These are phyloP conservation scores for Pseudogymnoascus sp. DNA, from an alignment of 2,329 filamentous ascomycete species.

Conservation along the genomic window DNA sequence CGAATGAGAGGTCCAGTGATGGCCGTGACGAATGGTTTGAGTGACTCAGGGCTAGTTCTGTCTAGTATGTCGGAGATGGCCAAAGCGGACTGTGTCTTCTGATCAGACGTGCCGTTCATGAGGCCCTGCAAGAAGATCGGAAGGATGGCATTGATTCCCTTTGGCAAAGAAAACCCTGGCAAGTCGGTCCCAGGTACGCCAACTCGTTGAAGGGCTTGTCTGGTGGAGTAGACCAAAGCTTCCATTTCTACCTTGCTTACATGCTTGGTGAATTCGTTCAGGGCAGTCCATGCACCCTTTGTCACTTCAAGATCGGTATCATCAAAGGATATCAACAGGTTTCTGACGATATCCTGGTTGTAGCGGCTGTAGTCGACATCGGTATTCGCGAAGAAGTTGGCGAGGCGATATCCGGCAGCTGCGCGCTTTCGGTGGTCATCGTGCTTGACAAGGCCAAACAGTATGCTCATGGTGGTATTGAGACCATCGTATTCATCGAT, in stretches of 20 bases:
- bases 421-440: conserved; percentile 82
- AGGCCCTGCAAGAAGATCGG: conserved; percentile 96
- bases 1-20: conserved; percentile 96
- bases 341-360: conserved; percentile 89
- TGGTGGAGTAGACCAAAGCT: conserved; percentile 73
- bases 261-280: conserved; percentile 79
- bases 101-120: conserved; percentile 91
- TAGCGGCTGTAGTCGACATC: conserved; percentile 90
- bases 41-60: conserved; percentile 73
- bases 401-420: conserved; percentile 68
- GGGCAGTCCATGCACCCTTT: conserved; percentile 79
- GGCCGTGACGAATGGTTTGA: conserved; percentile 93
- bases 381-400: conserved; percentile 74
- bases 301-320: conserved; percentile 77
- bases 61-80: conserved; percentile 95
- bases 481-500: conserved; percentile 95
- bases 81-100: conserved; percentile 82
- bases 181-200: conserved; percentile 79
- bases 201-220: conserved; percentile 78
- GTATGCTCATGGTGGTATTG: conserved; percentile 90
- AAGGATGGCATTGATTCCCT: conserved; percentile 92
- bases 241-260: conserved; percentile 99
- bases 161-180: conserved; percentile 80
- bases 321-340: conserved; percentile 84
- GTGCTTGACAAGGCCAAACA: conserved; percentile 80